A percentile compares a stretch with the other conserved stretches of the same genome.
phyloP scores from a whole-genome alignment of 805 yeast species.

The Brettanomyces bruxellensis region DNA sequence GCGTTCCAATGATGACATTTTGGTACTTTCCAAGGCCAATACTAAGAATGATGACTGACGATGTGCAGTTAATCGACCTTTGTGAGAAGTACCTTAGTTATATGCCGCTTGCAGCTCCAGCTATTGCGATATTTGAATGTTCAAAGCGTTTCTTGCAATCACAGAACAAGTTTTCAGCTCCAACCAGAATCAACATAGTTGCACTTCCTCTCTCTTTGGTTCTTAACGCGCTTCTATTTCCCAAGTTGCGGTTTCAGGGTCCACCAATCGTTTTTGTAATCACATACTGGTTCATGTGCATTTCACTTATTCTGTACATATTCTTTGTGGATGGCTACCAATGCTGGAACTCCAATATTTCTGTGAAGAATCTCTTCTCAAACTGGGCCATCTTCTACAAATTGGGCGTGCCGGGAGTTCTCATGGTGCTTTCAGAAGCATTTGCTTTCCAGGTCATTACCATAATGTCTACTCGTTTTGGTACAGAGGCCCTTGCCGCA shows the following conservation, averaged over 20 bases:
- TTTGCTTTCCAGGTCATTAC: constrained; percentile 46
- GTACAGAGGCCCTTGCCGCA: constrained; percentile 40
- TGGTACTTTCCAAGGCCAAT: constrained; percentile 48
- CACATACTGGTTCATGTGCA: constrained; percentile 62
- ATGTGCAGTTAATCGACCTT: constrained; percentile 30
- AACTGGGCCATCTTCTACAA: constrained; percentile 35
- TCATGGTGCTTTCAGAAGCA: constrained; percentile 50
- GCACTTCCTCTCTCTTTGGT: constrained; percentile 62
- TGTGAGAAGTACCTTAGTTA: constrained; percentile 47
- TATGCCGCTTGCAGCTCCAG: constrained; percentile 56
- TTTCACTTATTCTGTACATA: constrained; percentile 43
- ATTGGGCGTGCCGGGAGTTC: constrained; percentile 42
- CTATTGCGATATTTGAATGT: constrained; percentile 57
- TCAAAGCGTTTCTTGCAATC: constrained; percentile 66
- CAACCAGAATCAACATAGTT: constrained; percentile 55
- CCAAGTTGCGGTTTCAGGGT: constrained; percentile 58
- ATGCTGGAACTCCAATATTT: constrained; percentile 45
- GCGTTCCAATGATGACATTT: constrained; percentile 44
- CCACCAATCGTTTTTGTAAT: constrained; percentile 65
- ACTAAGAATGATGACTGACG: constrained; percentile 35
- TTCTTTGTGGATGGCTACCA: constrained; percentile 49
- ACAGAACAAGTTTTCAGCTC: constrained; percentile 69
- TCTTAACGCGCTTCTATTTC: constrained; percentile 49
- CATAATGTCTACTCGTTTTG: constrained; percentile 39
- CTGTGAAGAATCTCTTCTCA: constrained; percentile 24